Percentiles rank a stretch among this genome's conserved stretches.
Conservation (phyloP, 1,284 basidiomycete species). For the Sporisorium iseilematis-ciliati region DNA sequence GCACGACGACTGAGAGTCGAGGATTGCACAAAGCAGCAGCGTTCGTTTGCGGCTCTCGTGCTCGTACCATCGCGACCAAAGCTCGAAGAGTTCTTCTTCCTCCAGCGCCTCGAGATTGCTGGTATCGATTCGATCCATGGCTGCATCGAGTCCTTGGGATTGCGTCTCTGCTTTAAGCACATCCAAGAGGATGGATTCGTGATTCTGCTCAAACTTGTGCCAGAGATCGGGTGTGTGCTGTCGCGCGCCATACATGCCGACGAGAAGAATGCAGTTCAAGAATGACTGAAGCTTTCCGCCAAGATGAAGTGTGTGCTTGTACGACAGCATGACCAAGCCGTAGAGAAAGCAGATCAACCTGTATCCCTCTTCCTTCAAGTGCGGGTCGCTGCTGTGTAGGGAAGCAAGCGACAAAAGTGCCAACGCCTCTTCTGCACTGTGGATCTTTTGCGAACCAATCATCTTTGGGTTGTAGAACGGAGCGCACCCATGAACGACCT, state of each 20-base stretch:
- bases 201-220: conserved; percentile 25
- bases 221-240: conserved; percentile 35
- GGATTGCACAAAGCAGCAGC: conserved; percentile 31
- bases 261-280: conserved; percentile 37
- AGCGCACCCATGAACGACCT: conserved; percentile 16
- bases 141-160: conserved; percentile 2
- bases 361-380: conserved; percentile 29
- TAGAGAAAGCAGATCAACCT: conserved; percentile 33
- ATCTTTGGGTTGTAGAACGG: conserved; percentile 40
- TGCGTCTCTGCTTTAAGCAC: conserved; percentile 25
- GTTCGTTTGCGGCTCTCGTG: conserved; percentile 43
- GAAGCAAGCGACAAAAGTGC: conserved; percentile 34
- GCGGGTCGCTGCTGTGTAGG: conserved; percentile 11
- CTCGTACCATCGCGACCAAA: conserved; percentile 37
- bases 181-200: conserved; percentile 33
- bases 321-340: conserved; percentile 38
- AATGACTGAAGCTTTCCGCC: conserved; percentile 24
- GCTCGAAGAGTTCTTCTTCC: conserved; percentile 21
- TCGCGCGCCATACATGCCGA: conserved; percentile 26
- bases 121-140: conserved; percentile 29
- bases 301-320: conserved; percentile 34
- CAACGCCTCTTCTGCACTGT: conserved; percentile 35
- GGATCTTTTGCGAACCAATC: conserved; percentile 28
- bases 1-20: conserved; percentile 38
- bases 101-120: conserved; percentile 3